phyloP scores from a whole-genome alignment of 1,284 basidiomycete genomes.

The Pseudomicrostroma phylloplanum region DNA sequence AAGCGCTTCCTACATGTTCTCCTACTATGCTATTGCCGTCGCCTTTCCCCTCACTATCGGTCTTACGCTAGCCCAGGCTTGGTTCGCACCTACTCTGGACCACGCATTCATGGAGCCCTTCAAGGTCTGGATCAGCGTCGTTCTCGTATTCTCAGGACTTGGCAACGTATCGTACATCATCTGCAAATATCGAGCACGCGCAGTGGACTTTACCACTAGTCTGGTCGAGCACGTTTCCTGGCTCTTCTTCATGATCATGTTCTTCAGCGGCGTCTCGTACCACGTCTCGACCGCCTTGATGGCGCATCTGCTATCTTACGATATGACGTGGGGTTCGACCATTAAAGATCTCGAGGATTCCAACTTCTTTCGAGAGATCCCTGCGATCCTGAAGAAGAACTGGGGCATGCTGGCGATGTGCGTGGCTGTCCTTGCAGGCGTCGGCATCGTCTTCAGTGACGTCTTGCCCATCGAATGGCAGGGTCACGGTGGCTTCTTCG shows the following conservation, averaged over 20 bases:
- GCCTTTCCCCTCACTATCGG: conserved; percentile 62
- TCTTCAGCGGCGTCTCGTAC: conserved; percentile 24
- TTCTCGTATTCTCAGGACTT: conserved; percentile 66
- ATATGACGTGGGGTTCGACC: conserved; percentile 65
- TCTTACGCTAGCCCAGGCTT: conserved; percentile 69
- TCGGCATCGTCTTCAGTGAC: conserved; percentile 59
- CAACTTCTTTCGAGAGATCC: conserved; percentile 82
- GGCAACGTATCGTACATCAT: conserved; percentile 68
- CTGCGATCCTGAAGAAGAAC: conserved; percentile 58
- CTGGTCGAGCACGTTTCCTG: conserved; percentile 66
- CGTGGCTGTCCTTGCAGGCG: conserved; percentile 55
- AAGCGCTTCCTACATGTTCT: conserved; percentile 63
- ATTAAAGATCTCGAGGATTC: conserved; percentile 29
- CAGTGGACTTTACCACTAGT: conserved; percentile 58
- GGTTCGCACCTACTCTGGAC: conserved; percentile 62
- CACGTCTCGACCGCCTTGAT: conserved; percentile 64
- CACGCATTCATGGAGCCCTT: conserved; percentile 59
- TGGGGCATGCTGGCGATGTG: conserved; percentile 58
- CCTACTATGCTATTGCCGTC: conserved; percentile 71
- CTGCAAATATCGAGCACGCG: conserved; percentile 69
- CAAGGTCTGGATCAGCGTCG: conserved; percentile 69
- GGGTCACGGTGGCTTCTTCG: conserved; percentile 27
- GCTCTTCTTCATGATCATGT: conserved; percentile 59
- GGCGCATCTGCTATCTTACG: conserved; percentile 74
- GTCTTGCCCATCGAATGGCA: conserved; percentile 62